These are phyloP conservation scores for Lactarius evosmus DNA, from an alignment of 768 basidiomycete genomes.

Conservation along the genomic window DNA sequence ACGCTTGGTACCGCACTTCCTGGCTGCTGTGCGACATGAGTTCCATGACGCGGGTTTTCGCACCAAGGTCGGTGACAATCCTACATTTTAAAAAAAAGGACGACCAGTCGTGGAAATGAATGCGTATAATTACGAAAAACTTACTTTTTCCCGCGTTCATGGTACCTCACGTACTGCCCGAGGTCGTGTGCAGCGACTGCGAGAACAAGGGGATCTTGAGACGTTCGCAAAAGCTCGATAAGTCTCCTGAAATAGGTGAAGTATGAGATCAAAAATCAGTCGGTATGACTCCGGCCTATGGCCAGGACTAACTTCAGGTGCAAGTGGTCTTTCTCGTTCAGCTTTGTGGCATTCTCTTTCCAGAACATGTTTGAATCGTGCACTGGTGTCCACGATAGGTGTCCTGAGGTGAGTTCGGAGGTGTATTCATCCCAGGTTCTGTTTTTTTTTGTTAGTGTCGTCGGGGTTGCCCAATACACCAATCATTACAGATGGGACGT, in stretches of 20 bases:
- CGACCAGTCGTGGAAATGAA: not conserved
- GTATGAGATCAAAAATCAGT: not conserved
- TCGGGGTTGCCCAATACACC: not conserved
- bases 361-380: slow-evolving; percentile 98
- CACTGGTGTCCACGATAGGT: slow-evolving; percentile 92
- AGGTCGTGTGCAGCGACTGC: slow-evolving; percentile 93
- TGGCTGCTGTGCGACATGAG: slow-evolving; percentile 86
- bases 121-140: slow-evolving; percentile 29
- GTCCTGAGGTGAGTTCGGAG: slow-evolving; percentile 85
- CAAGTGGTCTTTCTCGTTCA: slow-evolving; percentile 82
- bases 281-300: slow-evolving; percentile 1
- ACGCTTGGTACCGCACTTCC: slow-evolving; percentile 89
- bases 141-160: slow-evolving; percentile 89
- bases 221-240: slow-evolving; percentile 65
- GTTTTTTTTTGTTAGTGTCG: not conserved
- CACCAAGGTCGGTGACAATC: slow-evolving; percentile 77
- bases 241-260: slow-evolving; percentile 51
- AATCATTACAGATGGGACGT: slow-evolving; percentile 33
- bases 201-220: slow-evolving; percentile 71
- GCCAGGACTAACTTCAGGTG: slow-evolving; percentile 64
- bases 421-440: slow-evolving; percentile 97
- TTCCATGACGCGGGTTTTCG: slow-evolving; percentile 84
- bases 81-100: slow-evolving; percentile 39
- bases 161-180: slow-evolving; percentile 91
- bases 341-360: slow-evolving; percentile 87